These are phyloP conservation scores for Melampsora americana DNA, from an alignment of 1,284 basidiomycete species.

Conservation along the genomic window DNA sequence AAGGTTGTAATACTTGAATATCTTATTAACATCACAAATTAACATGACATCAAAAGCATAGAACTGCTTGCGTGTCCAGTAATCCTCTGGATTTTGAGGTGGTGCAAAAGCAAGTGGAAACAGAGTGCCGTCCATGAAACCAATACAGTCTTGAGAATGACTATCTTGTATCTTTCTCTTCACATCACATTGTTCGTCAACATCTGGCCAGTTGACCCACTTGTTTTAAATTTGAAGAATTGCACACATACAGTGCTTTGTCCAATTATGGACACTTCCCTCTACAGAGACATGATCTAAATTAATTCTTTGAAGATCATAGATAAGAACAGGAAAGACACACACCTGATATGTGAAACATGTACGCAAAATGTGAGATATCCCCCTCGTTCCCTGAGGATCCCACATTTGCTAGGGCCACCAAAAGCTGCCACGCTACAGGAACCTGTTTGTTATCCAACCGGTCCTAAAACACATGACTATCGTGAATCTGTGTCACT, in stretches of 20 bases:
- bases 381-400: no score
- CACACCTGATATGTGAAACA: not conserved
- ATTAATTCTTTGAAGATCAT: no score
- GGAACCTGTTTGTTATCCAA: not conserved
- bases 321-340: not conserved
- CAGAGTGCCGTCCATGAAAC: not conserved
- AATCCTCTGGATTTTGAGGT: not conserved
- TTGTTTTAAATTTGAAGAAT: not conserved
- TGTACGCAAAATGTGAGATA: not conserved
- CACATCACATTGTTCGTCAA: not conserved
- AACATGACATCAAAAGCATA: no score
- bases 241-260: not conserved
- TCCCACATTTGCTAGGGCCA: no score
- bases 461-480: not conserved
- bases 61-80: not conserved
- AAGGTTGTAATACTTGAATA: no score
- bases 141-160: no score
- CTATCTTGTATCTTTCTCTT: no score
- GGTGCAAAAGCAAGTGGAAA: not conserved
- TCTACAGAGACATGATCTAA: not conserved
- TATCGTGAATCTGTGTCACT: not conserved
- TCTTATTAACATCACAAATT: no score
- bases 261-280: not conserved
- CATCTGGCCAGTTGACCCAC: not conserved
- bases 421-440: not conserved